Conservation (phyloP, 2,329 filamentous ascomycete genomes). For the Cercospora berteroae region DNA sequence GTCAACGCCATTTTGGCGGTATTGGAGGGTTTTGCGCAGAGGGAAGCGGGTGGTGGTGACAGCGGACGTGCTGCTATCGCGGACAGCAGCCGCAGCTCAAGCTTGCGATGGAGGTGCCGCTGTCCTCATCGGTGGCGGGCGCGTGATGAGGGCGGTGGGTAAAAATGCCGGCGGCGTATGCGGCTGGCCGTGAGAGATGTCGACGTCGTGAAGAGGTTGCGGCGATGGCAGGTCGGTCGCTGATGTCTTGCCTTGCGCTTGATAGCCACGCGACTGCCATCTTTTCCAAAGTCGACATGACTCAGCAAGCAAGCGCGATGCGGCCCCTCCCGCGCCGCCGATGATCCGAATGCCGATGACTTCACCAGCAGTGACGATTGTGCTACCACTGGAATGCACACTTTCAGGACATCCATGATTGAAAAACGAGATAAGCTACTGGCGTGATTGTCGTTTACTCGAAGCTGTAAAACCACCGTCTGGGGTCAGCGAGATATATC, state of each 20-base stretch:
- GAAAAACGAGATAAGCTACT: neutral
- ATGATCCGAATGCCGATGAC: neutral
- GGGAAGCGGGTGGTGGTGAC: neutral
- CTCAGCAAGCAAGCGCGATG: neutral
- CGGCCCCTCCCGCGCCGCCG: neutral
- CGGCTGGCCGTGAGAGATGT: neutral
- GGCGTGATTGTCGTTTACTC: neutral
- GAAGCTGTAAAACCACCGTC: neutral
- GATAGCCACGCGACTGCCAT: neutral
- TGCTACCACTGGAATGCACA: neutral
- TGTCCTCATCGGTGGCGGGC: constrained; percentile 17
- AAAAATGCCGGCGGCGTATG: neutral
- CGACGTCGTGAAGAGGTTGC: neutral
- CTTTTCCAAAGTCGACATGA: neutral
- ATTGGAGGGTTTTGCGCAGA: neutral
- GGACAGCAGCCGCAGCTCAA: constrained; percentile 21
- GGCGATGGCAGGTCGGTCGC: neutral
- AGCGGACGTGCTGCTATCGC: constrained; percentile 10
- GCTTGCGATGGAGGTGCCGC: constrained; percentile 7
- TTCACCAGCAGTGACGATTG: neutral
- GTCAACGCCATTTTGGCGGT: constrained; percentile 15
- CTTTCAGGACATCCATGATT: neutral
- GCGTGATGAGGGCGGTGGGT: neutral
- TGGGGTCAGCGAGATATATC: neutral
- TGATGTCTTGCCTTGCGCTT: neutral